A percentile compares a stretch with the other conserved stretches of the same genome.
Conservation (phyloP, 2,329 filamentous ascomycete species). For the Paradendryphiella salina region DNA sequence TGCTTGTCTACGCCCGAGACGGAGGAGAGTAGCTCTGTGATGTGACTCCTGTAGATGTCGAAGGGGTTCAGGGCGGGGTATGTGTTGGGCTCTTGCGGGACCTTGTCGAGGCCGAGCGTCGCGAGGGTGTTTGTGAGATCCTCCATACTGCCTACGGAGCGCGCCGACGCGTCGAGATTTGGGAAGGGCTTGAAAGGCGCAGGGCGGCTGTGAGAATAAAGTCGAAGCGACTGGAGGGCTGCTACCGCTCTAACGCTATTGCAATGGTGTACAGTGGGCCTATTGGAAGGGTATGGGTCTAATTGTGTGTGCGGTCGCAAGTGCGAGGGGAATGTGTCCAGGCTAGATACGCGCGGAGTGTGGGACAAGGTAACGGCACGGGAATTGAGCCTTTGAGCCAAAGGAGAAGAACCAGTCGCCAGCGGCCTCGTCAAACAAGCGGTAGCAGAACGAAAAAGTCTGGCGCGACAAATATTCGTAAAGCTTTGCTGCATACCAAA, state of each 20-base stretch:
- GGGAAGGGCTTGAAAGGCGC: slow-evolving; percentile 27
- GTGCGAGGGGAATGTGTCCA: slow-evolving; percentile 5
- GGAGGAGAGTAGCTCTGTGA: slow-evolving; percentile 68
- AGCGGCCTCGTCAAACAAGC: slow-evolving; percentile 35
- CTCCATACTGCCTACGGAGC: slow-evolving; percentile 36
- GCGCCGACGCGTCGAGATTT: slow-evolving; percentile 33
- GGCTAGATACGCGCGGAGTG: slow-evolving; percentile 4
- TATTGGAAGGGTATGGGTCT: slow-evolving; percentile 8
- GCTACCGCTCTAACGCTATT: background rate
- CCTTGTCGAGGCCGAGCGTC: slow-evolving; percentile 44
- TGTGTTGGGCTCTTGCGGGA: slow-evolving; percentile 48
- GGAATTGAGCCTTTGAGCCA: slow-evolving; percentile 31
- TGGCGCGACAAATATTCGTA: slow-evolving; percentile 18
- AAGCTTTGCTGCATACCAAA: slow-evolving; percentile 35
- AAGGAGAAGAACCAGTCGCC: slow-evolving; percentile 37
- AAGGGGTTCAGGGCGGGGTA: slow-evolving; percentile 73
- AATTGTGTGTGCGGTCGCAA: slow-evolving; percentile 7
- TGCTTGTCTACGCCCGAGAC: slow-evolving; percentile 71
- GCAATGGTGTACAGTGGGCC: slow-evolving; percentile 6
- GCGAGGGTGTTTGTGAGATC: slow-evolving; percentile 45
- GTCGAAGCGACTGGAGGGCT: slow-evolving; percentile 12
- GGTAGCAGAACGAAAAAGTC: slow-evolving; percentile 33
- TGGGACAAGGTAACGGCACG: slow-evolving; percentile 13
- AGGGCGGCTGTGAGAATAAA: slow-evolving; percentile 19
- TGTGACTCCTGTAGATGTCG: slow-evolving; percentile 78